Base-by-base conservation (phyloP, 306 rosid genomes). In the Cicer bijugum region DNA sequence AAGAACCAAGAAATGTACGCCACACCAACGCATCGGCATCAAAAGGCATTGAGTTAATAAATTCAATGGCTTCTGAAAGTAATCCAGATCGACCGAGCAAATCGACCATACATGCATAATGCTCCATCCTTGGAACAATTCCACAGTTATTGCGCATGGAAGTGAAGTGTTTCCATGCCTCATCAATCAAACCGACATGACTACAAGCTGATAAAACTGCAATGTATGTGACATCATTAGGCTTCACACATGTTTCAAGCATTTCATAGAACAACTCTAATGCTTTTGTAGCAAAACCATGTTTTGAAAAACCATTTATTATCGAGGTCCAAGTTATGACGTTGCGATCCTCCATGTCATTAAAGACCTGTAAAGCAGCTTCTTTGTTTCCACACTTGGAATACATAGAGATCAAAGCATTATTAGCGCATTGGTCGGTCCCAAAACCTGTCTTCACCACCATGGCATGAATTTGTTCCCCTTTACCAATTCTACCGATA, bases 191-290 rank as follows among this genome's bases (percentile, higher is more conserved):
- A 69, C 94, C 89, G 15, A 53, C 91, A 58, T 86, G 91, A 71
- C 94, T 89, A 57, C 94, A 86, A 11, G 94, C 91, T 5, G 94
- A 89, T 72, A 86, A 82, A 77, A 86, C 91, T 7, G 91, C 88
- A 79, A 85, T 82, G 67, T 85, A 86, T 56, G 91, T 85, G 59
- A 86, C 84, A 70, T 75, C 91, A 75, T 89, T 89, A 47, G 91
- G 93, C 67, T 82, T 85, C 11, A 80, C 76, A 17, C 89, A 83
- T 10, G 52, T 59, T 82, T 78, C 80, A 62, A 89, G 88, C 93
- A 89, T 89, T 77, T 77, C 50, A 52, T 80, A 33, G 82, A 89
- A 89, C 79, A 89, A 52, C 23, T 85, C 88, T 78, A 89, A 56
- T 50, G 84, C 93, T 64, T 82, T 79, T 57, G 69, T 42, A 43